phyloP scores from a whole-genome alignment of 2,329 filamentous ascomycete genomes.

The Hymenoscyphus albidus region DNA sequence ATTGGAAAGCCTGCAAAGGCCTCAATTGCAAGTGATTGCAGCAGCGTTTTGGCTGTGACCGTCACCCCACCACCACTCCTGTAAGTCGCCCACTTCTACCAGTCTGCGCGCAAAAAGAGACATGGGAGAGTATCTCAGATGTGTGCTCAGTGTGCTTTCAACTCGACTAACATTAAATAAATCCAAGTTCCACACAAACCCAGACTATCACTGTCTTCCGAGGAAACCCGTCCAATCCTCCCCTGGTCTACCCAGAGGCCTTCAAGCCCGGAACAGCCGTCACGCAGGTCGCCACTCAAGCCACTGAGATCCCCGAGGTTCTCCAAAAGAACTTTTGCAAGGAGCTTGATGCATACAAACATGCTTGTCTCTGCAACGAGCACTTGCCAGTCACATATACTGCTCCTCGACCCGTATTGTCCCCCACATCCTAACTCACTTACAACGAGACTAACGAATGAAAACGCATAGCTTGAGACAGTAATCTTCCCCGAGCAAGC shows the following conservation, averaged over 20 bases:
- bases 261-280: background rate
- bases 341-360: background rate
- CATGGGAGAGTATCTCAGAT: background rate
- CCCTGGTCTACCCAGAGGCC: background rate
- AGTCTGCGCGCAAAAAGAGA: background rate
- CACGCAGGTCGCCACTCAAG: background rate
- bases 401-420: background rate
- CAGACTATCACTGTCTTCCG: background rate
- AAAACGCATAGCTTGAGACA: background rate
- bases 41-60: background rate
- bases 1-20: background rate
- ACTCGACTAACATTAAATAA: background rate
- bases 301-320: background rate
- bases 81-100: background rate
- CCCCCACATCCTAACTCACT: background rate
- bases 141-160: background rate
- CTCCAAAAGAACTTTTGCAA: background rate
- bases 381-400: background rate
- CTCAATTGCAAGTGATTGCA: background rate
- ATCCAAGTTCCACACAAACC: background rate
- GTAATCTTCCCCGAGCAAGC: conserved; percentile 3
- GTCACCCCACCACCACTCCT: background rate
- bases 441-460: background rate
- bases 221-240: background rate
- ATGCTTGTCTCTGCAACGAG: background rate